phyloP scores from a whole-genome alignment of 768 basidiomycete species.

The Myochromella boudieri region DNA sequence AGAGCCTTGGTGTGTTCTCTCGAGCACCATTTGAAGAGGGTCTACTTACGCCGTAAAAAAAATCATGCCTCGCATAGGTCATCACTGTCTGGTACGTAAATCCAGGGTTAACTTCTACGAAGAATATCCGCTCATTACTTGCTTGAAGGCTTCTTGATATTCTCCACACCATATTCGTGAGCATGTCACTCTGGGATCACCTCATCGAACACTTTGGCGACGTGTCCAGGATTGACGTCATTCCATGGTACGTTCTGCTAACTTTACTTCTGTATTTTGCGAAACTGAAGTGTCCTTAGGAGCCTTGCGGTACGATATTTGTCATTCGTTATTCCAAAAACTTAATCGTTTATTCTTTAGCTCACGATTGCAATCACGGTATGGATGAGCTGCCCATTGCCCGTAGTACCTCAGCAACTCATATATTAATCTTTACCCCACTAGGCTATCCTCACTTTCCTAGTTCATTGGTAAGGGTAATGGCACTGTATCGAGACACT shows the following conservation, averaged over 20 bases:
- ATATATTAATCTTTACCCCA: no score
- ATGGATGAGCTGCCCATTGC: no score
- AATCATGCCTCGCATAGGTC: slow-evolving; percentile 19
- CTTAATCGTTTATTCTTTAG: slow-evolving; percentile 21
- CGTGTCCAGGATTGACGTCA: slow-evolving; percentile 33
- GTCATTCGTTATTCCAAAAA: not conserved
- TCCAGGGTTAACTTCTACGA: not conserved
- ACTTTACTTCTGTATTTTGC: not conserved
- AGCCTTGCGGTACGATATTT: slow-evolving; percentile 34
- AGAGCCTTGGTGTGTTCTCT: slow-evolving; percentile 32
- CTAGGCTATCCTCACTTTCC: slow-evolving; percentile 46
- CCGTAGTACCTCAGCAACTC: no score
- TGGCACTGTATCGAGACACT: not conserved
- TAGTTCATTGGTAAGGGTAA: slow-evolving; percentile 46
- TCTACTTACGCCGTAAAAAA: not conserved
- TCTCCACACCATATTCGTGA: slow-evolving; percentile 35
- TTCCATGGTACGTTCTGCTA: slow-evolving; percentile 38
- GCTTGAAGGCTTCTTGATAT: slow-evolving; percentile 28
- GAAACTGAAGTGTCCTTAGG: slow-evolving; percentile 21
- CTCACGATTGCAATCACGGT: slow-evolving; percentile 35
- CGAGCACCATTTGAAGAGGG: not conserved
- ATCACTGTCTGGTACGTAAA: slow-evolving; percentile 25
- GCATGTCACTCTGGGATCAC: slow-evolving; percentile 36
- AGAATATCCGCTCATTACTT: not conserved
- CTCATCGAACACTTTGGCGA: slow-evolving; percentile 45